Evolutionary conservation across 129 eudicot species (phyloP), one percentile per base, ranked within the genome.

Genomic region (Helianthus tuberosus): DNA sequence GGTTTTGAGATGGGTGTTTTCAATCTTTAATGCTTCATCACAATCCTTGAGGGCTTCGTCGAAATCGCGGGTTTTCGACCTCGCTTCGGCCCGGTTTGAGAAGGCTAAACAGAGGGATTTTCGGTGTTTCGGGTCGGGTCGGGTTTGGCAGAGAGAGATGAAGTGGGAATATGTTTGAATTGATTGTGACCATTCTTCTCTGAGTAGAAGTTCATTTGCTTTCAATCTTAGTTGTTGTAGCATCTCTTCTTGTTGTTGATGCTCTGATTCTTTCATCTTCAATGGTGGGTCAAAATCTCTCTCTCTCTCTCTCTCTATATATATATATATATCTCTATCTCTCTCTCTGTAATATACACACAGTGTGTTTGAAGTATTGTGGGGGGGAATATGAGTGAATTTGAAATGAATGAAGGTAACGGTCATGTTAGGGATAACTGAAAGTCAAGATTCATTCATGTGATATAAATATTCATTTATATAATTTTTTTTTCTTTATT

Each of bases 111-210:
- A 88, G 77, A 94, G 87, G 64, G 98, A 84, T 61, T 80, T 88
- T 25, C 59, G 83, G 77, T 80, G 96, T 29, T 81, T 86, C n/a
- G 78, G 80, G 68, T 87, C 80, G 54, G 79, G 51, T 49, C 54
- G 58, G 53, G 47, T 77, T 12, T 86, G 89, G 78, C 88, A 88
- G 43, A 88, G 85, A 20, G 91, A 84, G 62, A 94, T 90, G 80
- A 82, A 76, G 4, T 88, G 87, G 64, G 96, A 32, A 76, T 90
- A 93, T 23, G 82, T 80, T 80, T 90, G 80, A 11, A 94, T 87
- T 76, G 98, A 83, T 17, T 83, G 91, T 25, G 57, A 77, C 91
- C 91, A 94, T 79, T 94, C 93, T 85, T 94, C 93, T 88, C 91
- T 79, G 1, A 88, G 83, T 23, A 94, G 96, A 71, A 84, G 79